Base-by-base conservation (phyloP, 768 basidiomycete genomes). In the Naganishia friedmannii region DNA sequence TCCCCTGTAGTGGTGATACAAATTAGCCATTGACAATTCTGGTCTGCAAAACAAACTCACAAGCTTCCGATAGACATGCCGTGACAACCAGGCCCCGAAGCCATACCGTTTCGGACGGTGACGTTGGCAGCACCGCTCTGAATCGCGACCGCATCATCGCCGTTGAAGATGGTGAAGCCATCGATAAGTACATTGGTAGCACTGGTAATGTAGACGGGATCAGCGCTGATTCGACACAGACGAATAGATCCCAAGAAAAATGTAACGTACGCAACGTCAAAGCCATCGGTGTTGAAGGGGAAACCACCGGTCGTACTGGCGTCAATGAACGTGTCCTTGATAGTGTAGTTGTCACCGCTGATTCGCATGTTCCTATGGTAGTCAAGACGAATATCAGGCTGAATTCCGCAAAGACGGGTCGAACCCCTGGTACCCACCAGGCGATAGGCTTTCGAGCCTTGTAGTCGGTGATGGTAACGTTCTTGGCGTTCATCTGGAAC, bases 141-240 rank as follows among this genome's bases (percentile, higher is more conserved):
- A 28, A 86, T 82, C 1, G 85, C 84, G 29, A 86, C 79, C 65
- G 84, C 84, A 72, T 85, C 84, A 71, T 85, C 85, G 23, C 85
- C 85, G 67, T 85, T 85, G 67, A 83, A 81, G 53, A 84, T 83
- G 39, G 82, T 83, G 68, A 83, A 74, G 31, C 75, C 76, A 26
- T 73, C 74, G 66, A 77, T 76, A 48, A 69, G 32, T 45, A 77
- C 74, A 48, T 74, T 73, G 51, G 70, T 74, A 1, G 74, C 74
- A 31, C 69, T 67, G 46, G 7, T 12, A 29, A 42, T 3, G 9
- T 13, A n/a, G 17, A 31, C 31, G 32, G 8, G 13, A 34, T 53
- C 37, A 48, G 55, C n/a, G 9, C 19, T 5, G 19, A 34, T 12
- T 28, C 58, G 9, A 34, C 23, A 29, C 28, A 39, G 7, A 7